Conservation (phyloP, 2,329 filamentous ascomycete species). For the Periconia sp. region DNA sequence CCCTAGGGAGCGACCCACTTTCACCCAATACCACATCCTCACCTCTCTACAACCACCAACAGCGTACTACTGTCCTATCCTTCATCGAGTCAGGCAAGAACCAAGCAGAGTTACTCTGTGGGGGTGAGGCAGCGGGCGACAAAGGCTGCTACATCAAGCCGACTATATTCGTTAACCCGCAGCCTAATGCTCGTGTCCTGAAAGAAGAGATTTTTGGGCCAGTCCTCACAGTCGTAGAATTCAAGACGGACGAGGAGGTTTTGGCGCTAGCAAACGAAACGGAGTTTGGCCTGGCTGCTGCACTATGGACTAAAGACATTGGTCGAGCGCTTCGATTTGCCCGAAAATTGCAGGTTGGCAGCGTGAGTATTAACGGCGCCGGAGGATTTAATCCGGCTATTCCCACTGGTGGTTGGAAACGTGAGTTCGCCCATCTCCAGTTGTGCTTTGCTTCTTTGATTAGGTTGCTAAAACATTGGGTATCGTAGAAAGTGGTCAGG, state of each 20-base stretch:
- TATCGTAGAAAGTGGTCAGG: too few relatives aligned
- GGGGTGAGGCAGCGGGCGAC: constrained; percentile 10
- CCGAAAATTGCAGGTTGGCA: constrained; percentile 45
- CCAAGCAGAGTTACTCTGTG: constrained; percentile 15
- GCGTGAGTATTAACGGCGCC: constrained; percentile 47
- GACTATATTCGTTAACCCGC: constrained; percentile 30
- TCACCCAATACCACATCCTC: too few relatives aligned
- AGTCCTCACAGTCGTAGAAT: constrained; percentile 19
- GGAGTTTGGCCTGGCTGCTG: constrained; percentile 47
- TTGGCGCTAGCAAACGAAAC: constrained; percentile 45
- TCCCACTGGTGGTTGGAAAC: background rate
- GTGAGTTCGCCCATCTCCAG: background rate
- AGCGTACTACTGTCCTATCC: constrained; percentile 14
- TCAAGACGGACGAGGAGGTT: constrained; percentile 24
- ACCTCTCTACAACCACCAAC: too few relatives aligned
- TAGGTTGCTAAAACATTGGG: too few relatives aligned
- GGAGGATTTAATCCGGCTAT: background rate
- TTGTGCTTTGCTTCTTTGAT: too few relatives aligned
- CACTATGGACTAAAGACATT: constrained; percentile 42
- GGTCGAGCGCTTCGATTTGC: constrained; percentile 40
- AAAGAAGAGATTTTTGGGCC: constrained; percentile 33
- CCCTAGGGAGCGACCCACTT: too few relatives aligned
- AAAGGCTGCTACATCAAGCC: constrained; percentile 22
- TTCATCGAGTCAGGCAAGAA: constrained; percentile 20
- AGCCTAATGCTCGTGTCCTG: background rate